phyloP scores from a whole-genome alignment of 345 rosid species.

The Citrus inodora region DNA sequence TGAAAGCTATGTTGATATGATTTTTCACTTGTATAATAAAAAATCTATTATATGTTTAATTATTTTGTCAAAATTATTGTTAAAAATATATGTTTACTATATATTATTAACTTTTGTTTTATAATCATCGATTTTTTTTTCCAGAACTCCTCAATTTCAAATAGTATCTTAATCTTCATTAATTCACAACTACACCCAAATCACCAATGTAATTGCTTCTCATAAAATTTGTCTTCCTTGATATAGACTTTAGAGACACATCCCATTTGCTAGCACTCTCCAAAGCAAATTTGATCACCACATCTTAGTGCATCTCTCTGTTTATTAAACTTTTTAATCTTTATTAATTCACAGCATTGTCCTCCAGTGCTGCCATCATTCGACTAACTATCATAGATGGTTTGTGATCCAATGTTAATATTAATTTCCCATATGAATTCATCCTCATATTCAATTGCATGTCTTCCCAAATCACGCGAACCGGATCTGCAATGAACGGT shows the following conservation, averaged over 20 bases:
- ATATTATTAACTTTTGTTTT: too few relatives aligned
- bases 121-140: too few relatives aligned
- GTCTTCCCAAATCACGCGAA: not conserved
- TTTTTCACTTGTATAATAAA: too few relatives aligned
- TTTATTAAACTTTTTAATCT: not conserved
- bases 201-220: too few relatives aligned
- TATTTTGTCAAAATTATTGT: too few relatives aligned
- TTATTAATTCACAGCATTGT: not conserved
- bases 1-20: too few relatives aligned
- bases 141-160: too few relatives aligned
- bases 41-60: too few relatives aligned
- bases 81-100: too few relatives aligned
- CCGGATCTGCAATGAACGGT: not conserved
- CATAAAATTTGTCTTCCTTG: not conserved
- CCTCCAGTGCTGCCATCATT: not conserved
- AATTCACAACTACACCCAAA: too few relatives aligned
- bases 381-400: not conserved
- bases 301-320: not conserved
- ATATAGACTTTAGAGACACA: not conserved
- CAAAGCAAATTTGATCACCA: constrained; percentile 4
- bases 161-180: not conserved
- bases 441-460: not conserved
- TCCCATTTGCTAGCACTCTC: constrained; percentile 2
- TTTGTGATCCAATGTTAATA: not conserved
- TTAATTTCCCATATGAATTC: not conserved